These are phyloP conservation scores for Hericium erinaceus DNA, from an alignment of 768 basidiomycete species.

Conservation along the genomic window DNA sequence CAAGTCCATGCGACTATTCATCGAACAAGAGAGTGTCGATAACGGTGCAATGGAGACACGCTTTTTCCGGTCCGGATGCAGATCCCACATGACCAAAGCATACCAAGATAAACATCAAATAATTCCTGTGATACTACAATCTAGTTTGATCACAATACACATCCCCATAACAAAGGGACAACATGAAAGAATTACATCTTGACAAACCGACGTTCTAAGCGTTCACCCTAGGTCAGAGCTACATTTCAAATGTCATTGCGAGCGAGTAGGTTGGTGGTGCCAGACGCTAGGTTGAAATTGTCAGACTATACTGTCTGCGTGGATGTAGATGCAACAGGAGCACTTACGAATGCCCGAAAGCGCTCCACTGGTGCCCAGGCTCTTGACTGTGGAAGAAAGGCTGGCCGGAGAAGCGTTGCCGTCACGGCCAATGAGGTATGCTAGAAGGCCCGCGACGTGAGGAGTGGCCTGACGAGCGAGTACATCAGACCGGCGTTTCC, in stretches of 20 bases:
- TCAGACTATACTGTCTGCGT: not conserved
- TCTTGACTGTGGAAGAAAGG: not conserved
- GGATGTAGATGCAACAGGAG: not conserved
- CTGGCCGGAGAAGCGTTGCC: slow-evolving; percentile 5
- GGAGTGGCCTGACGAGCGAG: not conserved
- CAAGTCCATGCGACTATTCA: too few relatives aligned
- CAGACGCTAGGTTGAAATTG: not conserved
- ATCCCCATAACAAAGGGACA: too few relatives aligned
- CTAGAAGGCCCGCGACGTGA: not conserved
- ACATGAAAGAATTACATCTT: too few relatives aligned
- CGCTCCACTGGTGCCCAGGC: not conserved
- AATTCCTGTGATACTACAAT: too few relatives aligned
- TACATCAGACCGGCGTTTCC: not conserved
- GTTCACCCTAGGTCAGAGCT: too few relatives aligned
- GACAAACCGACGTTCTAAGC: too few relatives aligned
- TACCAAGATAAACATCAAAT: too few relatives aligned
- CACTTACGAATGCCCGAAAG: not conserved
- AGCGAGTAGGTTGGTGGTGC: slow-evolving; percentile 1
- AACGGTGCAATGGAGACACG: too few relatives aligned
- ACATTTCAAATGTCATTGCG: not conserved
- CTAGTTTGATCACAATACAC: too few relatives aligned
- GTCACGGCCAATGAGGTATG: slow-evolving; percentile 1
- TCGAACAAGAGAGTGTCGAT: too few relatives aligned
- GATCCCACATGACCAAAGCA: too few relatives aligned
- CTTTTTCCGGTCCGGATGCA: too few relatives aligned